Evolutionary conservation across 2,329 filamentous ascomycete genomes (phyloP), one percentile per base, ranked within the genome.

Genomic region (Sclerotiophoma versabilis): DNA sequence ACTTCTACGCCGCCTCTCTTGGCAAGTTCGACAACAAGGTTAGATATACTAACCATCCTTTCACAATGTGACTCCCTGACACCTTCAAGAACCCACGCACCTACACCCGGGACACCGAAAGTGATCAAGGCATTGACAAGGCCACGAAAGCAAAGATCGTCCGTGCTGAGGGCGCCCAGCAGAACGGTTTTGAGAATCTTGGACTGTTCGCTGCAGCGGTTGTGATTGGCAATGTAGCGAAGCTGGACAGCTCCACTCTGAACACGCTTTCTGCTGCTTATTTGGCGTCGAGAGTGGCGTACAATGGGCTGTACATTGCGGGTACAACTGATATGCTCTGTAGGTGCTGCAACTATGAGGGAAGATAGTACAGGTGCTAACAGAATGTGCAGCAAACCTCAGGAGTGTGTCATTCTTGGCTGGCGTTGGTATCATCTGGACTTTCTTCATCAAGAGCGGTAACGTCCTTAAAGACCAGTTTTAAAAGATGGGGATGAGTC

Each of bases 21-120:
- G 48, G 48, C 11, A 51, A 38, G 30, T 44, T 51, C 22, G 48
- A 51, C 33, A 51, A 44, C 48, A 44, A n/a, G n/a, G n/a, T n/a
- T n/a, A n/a, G n/a, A n/a, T n/a, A n/a, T n/a, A n/a, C n/a, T n/a
- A n/a, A n/a, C n/a, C n/a, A n/a, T n/a, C n/a, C n/a, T n/a, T n/a
- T n/a, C n/a, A n/a, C n/a, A n/a, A n/a, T n/a, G n/a, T n/a, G n/a
- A n/a, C n/a, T n/a, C n/a, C n/a, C n/a, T n/a, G n/a, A n/a, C n/a
- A n/a, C n/a, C n/a, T n/a, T n/a, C n/a, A n/a, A 51, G 15, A 51
- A 44, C 20, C 48, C 48, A 7, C 32, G 48, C 19, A 39, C 48
- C 14, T 51, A 45, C 48, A 51, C 41, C n/a, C 48, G 33, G 20
- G 48, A 38, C 33, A 51, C 41, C 10, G 48, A 51, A n/a, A 15